These are phyloP conservation scores for Amanita rubescens DNA, from an alignment of 768 basidiomycete genomes.

Conservation along the genomic window DNA sequence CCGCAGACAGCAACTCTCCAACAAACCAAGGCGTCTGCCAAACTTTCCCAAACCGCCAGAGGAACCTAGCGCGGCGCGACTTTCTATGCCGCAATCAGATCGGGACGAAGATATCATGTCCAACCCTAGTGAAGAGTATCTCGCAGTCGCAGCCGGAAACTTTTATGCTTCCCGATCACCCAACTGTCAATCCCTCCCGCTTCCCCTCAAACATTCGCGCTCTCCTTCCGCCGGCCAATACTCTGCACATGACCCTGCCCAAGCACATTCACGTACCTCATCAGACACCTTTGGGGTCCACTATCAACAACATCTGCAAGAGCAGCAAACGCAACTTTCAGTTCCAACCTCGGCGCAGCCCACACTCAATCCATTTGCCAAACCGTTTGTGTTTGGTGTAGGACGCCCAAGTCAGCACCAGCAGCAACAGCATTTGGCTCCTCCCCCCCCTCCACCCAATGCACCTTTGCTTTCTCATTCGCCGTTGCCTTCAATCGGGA, in stretches of 20 bases:
- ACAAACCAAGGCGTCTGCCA: slow-evolving; percentile 66
- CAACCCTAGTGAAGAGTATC: slow-evolving; percentile 72
- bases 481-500: slow-evolving; percentile 35
- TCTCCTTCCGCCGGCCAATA: slow-evolving; percentile 48
- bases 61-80: slow-evolving; percentile 31
- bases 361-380: slow-evolving; percentile 70
- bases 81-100: slow-evolving; percentile 21
- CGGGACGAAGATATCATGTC: slow-evolving; percentile 62
- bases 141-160: slow-evolving; percentile 33
- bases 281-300: slow-evolving; percentile 26
- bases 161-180: slow-evolving; percentile 39
- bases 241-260: slow-evolving; percentile 52
- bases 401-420: slow-evolving; percentile 21
- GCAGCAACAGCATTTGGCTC: too few species aligned
- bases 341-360: slow-evolving; percentile 17
- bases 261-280: slow-evolving; percentile 55
- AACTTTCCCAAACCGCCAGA: slow-evolving; percentile 76
- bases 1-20: slow-evolving; percentile 41
- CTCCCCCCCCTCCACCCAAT: too few species aligned
- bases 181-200: slow-evolving; percentile 44
- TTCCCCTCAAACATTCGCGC: slow-evolving; percentile 60
- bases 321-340: slow-evolving; percentile 18
- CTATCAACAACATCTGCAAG: slow-evolving; percentile 15
- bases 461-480: slow-evolving; percentile 30
- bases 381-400: slow-evolving; percentile 75